These are phyloP conservation scores for Xylariaceae sp. DNA, from an alignment of 2,329 filamentous ascomycete species.

Conservation along the genomic window DNA sequence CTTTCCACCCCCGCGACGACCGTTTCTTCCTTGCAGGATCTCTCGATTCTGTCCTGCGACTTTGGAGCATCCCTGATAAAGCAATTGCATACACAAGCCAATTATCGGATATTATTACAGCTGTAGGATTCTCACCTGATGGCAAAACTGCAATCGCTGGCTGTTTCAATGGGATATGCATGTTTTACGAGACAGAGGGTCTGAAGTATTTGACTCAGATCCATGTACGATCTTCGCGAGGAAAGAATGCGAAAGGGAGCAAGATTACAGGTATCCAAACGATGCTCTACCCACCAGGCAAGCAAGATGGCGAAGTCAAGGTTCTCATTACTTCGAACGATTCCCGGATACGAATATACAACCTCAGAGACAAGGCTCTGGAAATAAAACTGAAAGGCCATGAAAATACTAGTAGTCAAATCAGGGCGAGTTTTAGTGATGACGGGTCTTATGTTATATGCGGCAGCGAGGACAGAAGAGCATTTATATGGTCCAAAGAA, in stretches of 20 bases:
- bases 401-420: slow-evolving; percentile 86
- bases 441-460: slow-evolving; percentile 84
- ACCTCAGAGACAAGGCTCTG: slow-evolving; percentile 76
- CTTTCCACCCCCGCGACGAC: slow-evolving; percentile 92
- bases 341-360: slow-evolving; percentile 86
- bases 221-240: slow-evolving; percentile 87
- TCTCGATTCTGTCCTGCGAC: slow-evolving; percentile 78
- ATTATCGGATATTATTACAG: slow-evolving; percentile 84
- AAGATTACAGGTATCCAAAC: slow-evolving; percentile 96
- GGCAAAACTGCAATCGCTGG: slow-evolving; percentile 88
- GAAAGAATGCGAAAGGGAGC: slow-evolving; percentile 92
- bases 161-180: slow-evolving; percentile 77
- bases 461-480: slow-evolving; percentile 86
- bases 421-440: slow-evolving; percentile 84
- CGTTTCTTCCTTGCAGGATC: slow-evolving; percentile 95
- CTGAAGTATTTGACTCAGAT: slow-evolving; percentile 81
- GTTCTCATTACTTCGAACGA: slow-evolving; percentile 93
- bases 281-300: slow-evolving; percentile 52
- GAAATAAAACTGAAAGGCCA: slow-evolving; percentile 91
- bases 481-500: slow-evolving; percentile 84
- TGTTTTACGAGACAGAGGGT: slow-evolving; percentile 91
- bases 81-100: slow-evolving; percentile 79
- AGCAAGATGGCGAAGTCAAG: slow-evolving; percentile 66
- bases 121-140: slow-evolving; percentile 90
- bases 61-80: slow-evolving; percentile 98